phyloP scores from a whole-genome alignment of 345 rosid species.

The Acer yangbiense region DNA sequence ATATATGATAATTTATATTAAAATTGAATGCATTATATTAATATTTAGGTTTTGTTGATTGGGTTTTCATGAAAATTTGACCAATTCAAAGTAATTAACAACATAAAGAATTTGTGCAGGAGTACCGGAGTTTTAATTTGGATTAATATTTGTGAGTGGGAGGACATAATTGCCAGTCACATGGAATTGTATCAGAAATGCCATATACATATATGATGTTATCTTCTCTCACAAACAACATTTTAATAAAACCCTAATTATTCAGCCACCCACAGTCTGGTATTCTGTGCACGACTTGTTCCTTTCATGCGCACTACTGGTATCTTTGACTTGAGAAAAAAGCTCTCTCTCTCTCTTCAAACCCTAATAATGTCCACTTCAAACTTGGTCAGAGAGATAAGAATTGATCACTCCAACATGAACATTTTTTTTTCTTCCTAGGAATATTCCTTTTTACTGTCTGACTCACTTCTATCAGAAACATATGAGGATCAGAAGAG shows the following conservation, averaged over 20 bases:
- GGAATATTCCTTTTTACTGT: slow-evolving; percentile 20
- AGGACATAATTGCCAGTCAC: slow-evolving; percentile 30
- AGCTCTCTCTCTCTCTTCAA: neutral
- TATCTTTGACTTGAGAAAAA: slow-evolving; percentile 26
- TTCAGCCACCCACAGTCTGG: slow-evolving; percentile 24
- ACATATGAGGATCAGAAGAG: slow-evolving; percentile 5
- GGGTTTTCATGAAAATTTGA: neutral
- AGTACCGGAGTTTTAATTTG: neutral
- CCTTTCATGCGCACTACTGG: slow-evolving; percentile 31
- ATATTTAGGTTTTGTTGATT: neutral
- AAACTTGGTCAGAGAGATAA: slow-evolving; percentile 11
- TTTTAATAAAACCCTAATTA: slow-evolving; percentile 29
- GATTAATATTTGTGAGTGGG: slow-evolving; percentile 2
- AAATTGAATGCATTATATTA: neutral
- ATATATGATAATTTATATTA: too few relatives aligned
- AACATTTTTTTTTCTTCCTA: neutral
- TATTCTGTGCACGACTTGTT: neutral
- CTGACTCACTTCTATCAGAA: neutral
- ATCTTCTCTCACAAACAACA: slow-evolving; percentile 33
- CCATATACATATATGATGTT: slow-evolving; percentile 16
- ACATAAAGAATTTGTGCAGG: slow-evolving; percentile 8
- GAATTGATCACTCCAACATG: slow-evolving; percentile 6
- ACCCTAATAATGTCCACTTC: slow-evolving; percentile 13
- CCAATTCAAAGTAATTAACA: neutral
- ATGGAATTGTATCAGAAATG: slow-evolving; percentile 26